phyloP scores from a whole-genome alignment of 441 rosid species.

The Daphne laureola region DNA sequence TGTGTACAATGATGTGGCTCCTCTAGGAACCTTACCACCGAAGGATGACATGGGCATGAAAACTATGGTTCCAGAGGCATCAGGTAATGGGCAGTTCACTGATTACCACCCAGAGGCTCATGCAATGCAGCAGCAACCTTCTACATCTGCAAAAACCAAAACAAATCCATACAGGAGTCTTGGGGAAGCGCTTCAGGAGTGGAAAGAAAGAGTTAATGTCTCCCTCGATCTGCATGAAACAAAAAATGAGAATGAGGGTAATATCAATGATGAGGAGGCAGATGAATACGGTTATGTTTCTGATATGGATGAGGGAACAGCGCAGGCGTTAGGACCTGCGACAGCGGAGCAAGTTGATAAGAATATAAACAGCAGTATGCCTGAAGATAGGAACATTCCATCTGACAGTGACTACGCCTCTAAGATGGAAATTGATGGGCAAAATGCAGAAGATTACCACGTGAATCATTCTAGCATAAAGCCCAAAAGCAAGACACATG shows the following conservation, averaged over 20 bases:
- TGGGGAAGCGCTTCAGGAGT: slow-evolving; percentile 84
- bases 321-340: slow-evolving; percentile 91
- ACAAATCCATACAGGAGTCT: slow-evolving; percentile 77
- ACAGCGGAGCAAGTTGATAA: slow-evolving; percentile 73
- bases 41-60: slow-evolving; percentile 46
- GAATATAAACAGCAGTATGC: slow-evolving; percentile 35
- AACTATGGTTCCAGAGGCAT: slow-evolving; percentile 40
- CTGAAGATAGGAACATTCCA: slow-evolving; percentile 41
- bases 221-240: slow-evolving; percentile 57
- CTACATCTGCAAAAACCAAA: slow-evolving; percentile 37
- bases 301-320: slow-evolving; percentile 69
- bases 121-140: slow-evolving; percentile 39
- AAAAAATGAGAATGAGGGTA: slow-evolving; percentile 38
- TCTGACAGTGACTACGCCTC: slow-evolving; percentile 34
- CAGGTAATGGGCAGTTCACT: slow-evolving; percentile 45
- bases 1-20: slow-evolving; percentile 37
- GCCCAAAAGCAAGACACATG: slow-evolving; percentile 30
- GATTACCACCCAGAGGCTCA: slow-evolving; percentile 37
- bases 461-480: slow-evolving; percentile 28
- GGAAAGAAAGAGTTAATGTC: slow-evolving; percentile 90
- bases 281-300: slow-evolving; percentile 74
- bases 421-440: slow-evolving; percentile 60
- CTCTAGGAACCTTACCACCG: slow-evolving; percentile 45
- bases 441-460: slow-evolving; percentile 35
- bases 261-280: slow-evolving; percentile 68